These are phyloP conservation scores for Aurantiochytrium sp. DNA, from an alignment of 108 stramenopile species.

Conservation along the genomic window DNA sequence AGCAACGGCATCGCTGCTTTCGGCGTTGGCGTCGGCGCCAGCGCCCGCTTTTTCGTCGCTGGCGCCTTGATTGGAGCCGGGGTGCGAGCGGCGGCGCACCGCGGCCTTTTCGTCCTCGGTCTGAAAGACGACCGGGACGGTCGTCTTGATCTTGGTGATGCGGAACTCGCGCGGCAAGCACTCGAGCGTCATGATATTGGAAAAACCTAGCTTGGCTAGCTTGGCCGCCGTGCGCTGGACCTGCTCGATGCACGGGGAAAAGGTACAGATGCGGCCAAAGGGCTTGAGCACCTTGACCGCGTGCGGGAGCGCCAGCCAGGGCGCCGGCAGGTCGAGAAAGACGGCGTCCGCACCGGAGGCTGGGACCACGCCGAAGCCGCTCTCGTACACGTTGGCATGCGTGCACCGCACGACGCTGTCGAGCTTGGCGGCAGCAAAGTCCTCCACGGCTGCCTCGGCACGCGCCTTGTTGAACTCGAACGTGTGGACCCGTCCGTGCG, in stretches of 20 bases:
- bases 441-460: constrained; percentile 68
- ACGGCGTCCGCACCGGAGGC: constrained; percentile 71
- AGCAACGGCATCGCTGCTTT: background rate
- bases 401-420: background rate
- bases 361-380: background rate
- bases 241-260: constrained; percentile 93
- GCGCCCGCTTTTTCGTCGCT: too few species aligned
- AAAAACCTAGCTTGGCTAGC: constrained; percentile 67
- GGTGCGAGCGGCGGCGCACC: background rate
- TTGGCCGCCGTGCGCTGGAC: constrained; percentile 66
- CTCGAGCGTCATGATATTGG: constrained; percentile 76
- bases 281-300: constrained; percentile 69
- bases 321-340: constrained; percentile 86
- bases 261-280: constrained; percentile 71
- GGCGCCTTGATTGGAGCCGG: too few species aligned
- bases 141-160: constrained; percentile 54
- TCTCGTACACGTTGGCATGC: constrained; percentile 16
- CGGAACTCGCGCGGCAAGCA: constrained; percentile 72
- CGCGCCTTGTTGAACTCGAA: constrained; percentile 85
- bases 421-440: constrained; percentile 53
- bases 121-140: background rate
- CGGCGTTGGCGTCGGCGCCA: background rate
- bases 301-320: constrained; percentile 82
- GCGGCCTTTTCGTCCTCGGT: background rate
- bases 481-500: constrained; percentile 72